These are phyloP conservation scores for Clarireedia monteithiana DNA, from an alignment of 2,329 filamentous ascomycete species.

Conservation along the genomic window DNA sequence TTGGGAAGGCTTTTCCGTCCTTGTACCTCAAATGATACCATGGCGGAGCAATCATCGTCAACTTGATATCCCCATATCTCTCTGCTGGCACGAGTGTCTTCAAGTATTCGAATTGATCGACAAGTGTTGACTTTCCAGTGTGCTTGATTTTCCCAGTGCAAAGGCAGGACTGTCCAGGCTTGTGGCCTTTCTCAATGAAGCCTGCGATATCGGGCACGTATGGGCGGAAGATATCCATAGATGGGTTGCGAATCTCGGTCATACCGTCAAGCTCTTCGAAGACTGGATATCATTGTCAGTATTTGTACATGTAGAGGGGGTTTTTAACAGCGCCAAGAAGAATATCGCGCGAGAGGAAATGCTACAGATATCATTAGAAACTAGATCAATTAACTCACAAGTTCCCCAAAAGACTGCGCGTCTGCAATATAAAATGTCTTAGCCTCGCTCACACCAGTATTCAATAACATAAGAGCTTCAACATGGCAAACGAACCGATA, in stretches of 20 bases:
- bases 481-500: constrained; percentile 24
- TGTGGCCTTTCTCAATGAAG: constrained; percentile 37
- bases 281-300: constrained; percentile 13
- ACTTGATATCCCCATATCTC: constrained; percentile 57
- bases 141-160: constrained; percentile 42
- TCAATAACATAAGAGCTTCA: neutral
- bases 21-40: constrained; percentile 62
- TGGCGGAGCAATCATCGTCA: constrained; percentile 60
- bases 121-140: constrained; percentile 34
- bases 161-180: constrained; percentile 38
- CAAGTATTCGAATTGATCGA: constrained; percentile 52
- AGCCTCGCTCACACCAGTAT: neutral
- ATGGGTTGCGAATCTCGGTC: constrained; percentile 20
- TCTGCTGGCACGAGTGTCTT: constrained; percentile 51
- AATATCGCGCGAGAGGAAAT: constrained; percentile 11
- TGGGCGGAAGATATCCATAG: constrained; percentile 33
- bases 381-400: neutral
- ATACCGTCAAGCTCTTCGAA: constrained; percentile 26
- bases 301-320: no score
- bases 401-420: constrained; percentile 26
- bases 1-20: constrained; percentile 42
- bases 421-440: constrained; percentile 7
- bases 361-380: no score
- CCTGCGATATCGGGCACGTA: constrained; percentile 35
- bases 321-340: constrained; percentile 18